phyloP scores from a whole-genome alignment of 805 yeast species.

The Candida insectalens region DNA sequence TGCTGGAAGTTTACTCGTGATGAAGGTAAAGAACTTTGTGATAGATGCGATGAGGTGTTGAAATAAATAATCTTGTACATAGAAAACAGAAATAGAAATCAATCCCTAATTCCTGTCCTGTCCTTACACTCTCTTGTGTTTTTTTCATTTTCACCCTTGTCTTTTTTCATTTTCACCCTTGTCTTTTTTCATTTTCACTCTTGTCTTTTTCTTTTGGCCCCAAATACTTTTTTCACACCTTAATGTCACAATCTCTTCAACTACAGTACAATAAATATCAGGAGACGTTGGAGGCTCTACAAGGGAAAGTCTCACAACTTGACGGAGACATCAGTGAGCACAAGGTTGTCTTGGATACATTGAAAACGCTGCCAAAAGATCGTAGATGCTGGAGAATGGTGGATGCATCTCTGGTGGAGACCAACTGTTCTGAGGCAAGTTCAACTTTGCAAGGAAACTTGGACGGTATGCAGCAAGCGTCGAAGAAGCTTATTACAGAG shows the following conservation, averaged over 20 bases:
- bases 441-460: constrained; percentile 51
- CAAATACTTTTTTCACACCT: not conserved
- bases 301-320: constrained; percentile 36
- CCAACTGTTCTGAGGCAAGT: constrained; percentile 66
- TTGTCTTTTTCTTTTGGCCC: not conserved
- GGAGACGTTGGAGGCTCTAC: constrained; percentile 34
- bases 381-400: constrained; percentile 89
- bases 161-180: not conserved
- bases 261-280: constrained; percentile 42
- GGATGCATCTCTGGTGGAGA: constrained; percentile 85
- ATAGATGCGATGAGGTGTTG: constrained; percentile 52
- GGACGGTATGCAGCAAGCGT: constrained; percentile 33
- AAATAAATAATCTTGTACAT: too few relatives aligned
- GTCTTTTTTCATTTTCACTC: not conserved
- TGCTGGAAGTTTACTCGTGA: constrained; percentile 79
- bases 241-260: constrained; percentile 28
- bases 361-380: constrained; percentile 37
- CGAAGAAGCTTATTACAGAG: constrained; percentile 30
- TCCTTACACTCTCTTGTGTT: too few relatives aligned
- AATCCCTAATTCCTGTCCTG: too few relatives aligned
- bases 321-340: constrained; percentile 37
- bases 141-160: not conserved
- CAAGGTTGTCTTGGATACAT: constrained; percentile 49
- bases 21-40: constrained; percentile 46
- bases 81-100: too few relatives aligned